Evolutionary conservation across 2,329 filamentous ascomycete species (phyloP).

Genomic region (Neoarthrinium moseri): DNA sequence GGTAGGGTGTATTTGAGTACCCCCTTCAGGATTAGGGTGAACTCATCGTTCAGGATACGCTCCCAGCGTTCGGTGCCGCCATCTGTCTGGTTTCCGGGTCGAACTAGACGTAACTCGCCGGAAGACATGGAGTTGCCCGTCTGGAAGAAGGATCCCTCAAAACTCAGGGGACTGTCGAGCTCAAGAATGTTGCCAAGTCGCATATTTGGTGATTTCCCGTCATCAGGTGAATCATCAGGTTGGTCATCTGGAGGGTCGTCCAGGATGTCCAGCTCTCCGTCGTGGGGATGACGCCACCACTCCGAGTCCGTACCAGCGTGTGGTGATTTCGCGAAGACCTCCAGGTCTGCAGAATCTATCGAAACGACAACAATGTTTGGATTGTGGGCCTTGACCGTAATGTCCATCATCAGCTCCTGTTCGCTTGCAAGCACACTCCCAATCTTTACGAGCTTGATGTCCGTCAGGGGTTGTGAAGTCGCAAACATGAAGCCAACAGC

Average conservation of each 20-base stretch:
- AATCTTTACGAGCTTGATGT: constrained; percentile 77
- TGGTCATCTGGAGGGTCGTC: constrained; percentile 39
- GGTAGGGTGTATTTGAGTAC: constrained; percentile 79
- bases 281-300: constrained; percentile 52
- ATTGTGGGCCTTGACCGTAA: constrained; percentile 85
- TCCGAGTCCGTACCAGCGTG: constrained; percentile 72
- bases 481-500: constrained; percentile 87
- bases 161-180: constrained; percentile 85
- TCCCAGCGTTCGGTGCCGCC: constrained; percentile 88
- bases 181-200: constrained; percentile 83
- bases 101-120: constrained; percentile 77
- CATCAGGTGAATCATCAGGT: constrained; percentile 55
- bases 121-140: constrained; percentile 69
- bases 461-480: constrained; percentile 81
- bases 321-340: constrained; percentile 92
- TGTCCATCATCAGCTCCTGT: constrained; percentile 91
- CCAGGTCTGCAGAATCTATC: constrained; percentile 82
- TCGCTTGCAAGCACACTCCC: constrained; percentile 90
- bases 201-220: constrained; percentile 76
- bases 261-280: constrained; percentile 25
- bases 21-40: constrained; percentile 89
- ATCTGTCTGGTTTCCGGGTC: constrained; percentile 86
- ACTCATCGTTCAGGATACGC: constrained; percentile 84
- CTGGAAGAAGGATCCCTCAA: constrained; percentile 87
- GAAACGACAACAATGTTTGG: constrained; percentile 89